phyloP scores from a whole-genome alignment of 208 protist genomes.

The Crithidia thermophila region DNA sequence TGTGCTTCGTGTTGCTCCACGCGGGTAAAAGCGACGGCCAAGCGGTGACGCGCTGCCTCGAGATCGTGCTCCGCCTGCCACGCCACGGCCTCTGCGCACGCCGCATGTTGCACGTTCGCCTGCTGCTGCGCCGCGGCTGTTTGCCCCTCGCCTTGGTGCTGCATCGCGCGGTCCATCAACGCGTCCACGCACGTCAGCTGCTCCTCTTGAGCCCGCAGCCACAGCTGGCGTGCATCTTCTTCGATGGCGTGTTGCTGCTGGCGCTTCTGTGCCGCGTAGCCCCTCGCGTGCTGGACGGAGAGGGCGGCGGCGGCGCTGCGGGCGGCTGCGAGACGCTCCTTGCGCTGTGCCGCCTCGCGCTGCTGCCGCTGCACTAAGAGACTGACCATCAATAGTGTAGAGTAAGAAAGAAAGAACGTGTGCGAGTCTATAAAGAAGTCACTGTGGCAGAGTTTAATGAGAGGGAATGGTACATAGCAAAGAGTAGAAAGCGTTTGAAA shows the following conservation, averaged over 20 bases:
- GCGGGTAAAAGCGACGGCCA: slow-evolving; percentile 43
- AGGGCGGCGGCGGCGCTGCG: slow-evolving; percentile 45
- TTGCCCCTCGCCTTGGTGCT: slow-evolving; percentile 27
- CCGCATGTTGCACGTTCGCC: slow-evolving; percentile 36
- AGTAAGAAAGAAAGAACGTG: not conserved
- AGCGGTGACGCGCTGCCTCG: slow-evolving; percentile 45
- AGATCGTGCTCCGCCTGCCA: slow-evolving; percentile 62
- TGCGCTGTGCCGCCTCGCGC: slow-evolving; percentile 49
- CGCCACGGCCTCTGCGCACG: slow-evolving; percentile 42
- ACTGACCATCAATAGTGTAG: slow-evolving; percentile 48
- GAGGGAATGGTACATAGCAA: too few relatives aligned
- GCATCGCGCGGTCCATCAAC: slow-evolving; percentile 26
- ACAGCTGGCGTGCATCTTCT: slow-evolving; percentile 34
- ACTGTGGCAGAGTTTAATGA: too few relatives aligned
- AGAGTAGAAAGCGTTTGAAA: not conserved
- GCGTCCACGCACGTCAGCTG: slow-evolving; percentile 34
- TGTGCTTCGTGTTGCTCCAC: slow-evolving; percentile 28
- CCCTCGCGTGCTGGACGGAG: slow-evolving; percentile 45
- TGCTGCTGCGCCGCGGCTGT: slow-evolving; percentile 5
- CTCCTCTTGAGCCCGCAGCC: slow-evolving; percentile 35
- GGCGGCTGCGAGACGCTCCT: slow-evolving; percentile 50
- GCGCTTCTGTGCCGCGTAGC: slow-evolving; percentile 54
- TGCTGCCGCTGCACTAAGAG: slow-evolving; percentile 57
- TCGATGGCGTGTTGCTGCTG: slow-evolving; percentile 36
- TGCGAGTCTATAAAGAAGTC: not conserved